phyloP scores from a whole-genome alignment of 768 basidiomycete species.

The Auricularia sp. region DNA sequence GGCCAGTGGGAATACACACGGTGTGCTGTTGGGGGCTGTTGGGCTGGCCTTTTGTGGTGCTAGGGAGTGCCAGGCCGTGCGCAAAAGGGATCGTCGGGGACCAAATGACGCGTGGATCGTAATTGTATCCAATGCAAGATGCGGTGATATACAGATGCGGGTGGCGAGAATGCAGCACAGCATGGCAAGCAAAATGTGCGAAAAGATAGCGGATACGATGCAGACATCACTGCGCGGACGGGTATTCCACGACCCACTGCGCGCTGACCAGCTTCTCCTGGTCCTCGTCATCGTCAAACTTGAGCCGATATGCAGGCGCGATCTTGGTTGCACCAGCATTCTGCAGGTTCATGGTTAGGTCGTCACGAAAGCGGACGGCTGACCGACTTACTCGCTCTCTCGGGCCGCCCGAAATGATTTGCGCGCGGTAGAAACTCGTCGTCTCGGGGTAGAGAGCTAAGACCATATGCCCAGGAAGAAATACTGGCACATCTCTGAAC shows the following conservation, averaged over 20 bases:
- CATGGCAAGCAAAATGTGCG: too few relatives aligned
- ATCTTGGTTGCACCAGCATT: slow-evolving; percentile 31
- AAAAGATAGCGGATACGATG: too few relatives aligned
- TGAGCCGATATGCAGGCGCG: slow-evolving; percentile 59
- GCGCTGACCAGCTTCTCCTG: slow-evolving; percentile 70
- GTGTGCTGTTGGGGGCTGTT: too few relatives aligned
- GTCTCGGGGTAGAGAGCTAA: slow-evolving; percentile 88
- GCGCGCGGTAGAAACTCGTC: slow-evolving; percentile 83
- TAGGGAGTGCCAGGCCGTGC: too few relatives aligned
- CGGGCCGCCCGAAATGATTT: slow-evolving; percentile 60
- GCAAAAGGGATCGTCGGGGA: too few relatives aligned
- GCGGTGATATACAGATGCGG: background rate
- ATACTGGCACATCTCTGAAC: slow-evolving; percentile 52
- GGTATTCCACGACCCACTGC: slow-evolving; percentile 67
- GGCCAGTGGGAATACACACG: too few relatives aligned
- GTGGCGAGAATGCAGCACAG: background rate
- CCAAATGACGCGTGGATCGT: too few relatives aligned
- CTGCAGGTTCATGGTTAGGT: background rate
- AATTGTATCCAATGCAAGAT: too few relatives aligned
- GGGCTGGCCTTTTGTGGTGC: too few relatives aligned
- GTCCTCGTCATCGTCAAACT: slow-evolving; percentile 84
- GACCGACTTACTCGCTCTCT: slow-evolving; percentile 9
- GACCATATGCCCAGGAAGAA: slow-evolving; percentile 59
- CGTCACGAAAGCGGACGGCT: background rate
- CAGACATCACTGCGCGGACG: background rate